phyloP scores from a whole-genome alignment of 345 rosid genomes.

The Eucalyptus sp. region DNA sequence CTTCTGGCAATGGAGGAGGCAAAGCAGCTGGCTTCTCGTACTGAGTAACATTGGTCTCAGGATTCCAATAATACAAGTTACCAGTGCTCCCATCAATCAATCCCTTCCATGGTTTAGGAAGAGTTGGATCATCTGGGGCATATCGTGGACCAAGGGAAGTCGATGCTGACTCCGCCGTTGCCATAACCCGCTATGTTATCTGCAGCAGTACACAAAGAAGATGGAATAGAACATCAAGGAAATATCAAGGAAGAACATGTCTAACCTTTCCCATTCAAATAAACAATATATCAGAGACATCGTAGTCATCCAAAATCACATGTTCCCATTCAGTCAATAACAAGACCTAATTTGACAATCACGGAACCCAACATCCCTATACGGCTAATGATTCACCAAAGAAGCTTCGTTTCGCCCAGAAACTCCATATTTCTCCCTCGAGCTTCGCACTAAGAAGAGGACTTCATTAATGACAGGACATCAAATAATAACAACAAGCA shows the following conservation, averaged over 20 bases:
- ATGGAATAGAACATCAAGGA: neutral
- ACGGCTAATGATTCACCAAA: neutral
- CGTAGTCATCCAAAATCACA: neutral
- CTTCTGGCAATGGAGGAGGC: constrained; percentile 50
- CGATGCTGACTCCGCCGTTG: constrained; percentile 47
- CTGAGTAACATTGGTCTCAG: constrained; percentile 84
- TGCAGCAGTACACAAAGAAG: neutral
- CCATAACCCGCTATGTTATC: constrained; percentile 19
- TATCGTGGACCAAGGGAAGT: constrained; percentile 49
- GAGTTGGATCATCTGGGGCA: constrained; percentile 91
- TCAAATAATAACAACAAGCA: neutral
- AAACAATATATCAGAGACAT: neutral
- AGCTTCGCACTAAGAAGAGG: neutral
- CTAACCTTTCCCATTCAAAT: neutral
- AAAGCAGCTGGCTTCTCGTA: constrained; percentile 72
- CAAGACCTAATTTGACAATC: neutral
- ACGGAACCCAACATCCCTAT: neutral
- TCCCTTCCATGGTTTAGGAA: constrained; percentile 97
- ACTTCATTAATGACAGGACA: neutral
- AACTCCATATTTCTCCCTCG: neutral
- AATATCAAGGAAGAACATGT: neutral
- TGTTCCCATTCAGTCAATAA: neutral
- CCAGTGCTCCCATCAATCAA: constrained; percentile 87
- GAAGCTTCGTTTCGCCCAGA: neutral
- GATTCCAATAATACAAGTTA: constrained; percentile 84